A percentile compares a stretch with the other conserved stretches of the same genome.
Evolutionary conservation across 768 basidiomycete genomes (phyloP).

Genomic region (Tephrocybe sp.): DNA sequence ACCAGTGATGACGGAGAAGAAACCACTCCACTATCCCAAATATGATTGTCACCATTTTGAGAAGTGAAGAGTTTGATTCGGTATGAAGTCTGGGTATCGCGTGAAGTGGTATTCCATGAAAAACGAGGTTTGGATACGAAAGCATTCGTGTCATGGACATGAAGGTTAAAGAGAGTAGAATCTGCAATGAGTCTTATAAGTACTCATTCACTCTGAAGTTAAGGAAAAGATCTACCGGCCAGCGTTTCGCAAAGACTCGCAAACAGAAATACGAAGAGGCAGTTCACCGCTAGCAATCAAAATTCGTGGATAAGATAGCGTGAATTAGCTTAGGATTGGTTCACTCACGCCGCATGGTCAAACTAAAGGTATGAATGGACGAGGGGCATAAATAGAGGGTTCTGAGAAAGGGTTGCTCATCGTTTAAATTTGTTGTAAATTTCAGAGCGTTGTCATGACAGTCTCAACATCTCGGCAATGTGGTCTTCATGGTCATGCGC

Average conservation of each 20-base stretch:
- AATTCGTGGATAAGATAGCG: not conserved
- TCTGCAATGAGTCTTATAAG: not conserved
- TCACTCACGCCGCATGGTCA: constrained; percentile 12
- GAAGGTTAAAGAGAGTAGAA: constrained; percentile 16
- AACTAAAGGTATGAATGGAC: not conserved
- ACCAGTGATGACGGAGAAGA: constrained; percentile 7
- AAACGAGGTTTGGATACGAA: constrained; percentile 8
- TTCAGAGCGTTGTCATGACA: constrained; percentile 14
- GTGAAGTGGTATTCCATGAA: constrained; percentile 1
- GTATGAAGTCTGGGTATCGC: constrained; percentile 9
- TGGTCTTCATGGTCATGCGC: not conserved
- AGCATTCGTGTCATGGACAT: constrained; percentile 5
- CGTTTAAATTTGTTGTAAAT: constrained; percentile 2
- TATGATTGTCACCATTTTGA: not conserved
- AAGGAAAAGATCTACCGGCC: constrained; percentile 6
- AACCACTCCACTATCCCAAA: constrained; percentile 9
- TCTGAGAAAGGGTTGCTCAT: not conserved
- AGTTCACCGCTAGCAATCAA: constrained; percentile 4
- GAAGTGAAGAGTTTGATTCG: constrained; percentile 4
- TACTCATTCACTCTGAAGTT: not conserved
- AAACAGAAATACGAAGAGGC: constrained; percentile 9
- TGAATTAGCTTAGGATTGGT: not conserved
- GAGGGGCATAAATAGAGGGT: constrained; percentile 1
- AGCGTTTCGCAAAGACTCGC: constrained; percentile 11
- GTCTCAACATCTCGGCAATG: not conserved